phyloP scores from a whole-genome alignment of 1,284 basidiomycete genomes.

The Blastosporella zonata region DNA sequence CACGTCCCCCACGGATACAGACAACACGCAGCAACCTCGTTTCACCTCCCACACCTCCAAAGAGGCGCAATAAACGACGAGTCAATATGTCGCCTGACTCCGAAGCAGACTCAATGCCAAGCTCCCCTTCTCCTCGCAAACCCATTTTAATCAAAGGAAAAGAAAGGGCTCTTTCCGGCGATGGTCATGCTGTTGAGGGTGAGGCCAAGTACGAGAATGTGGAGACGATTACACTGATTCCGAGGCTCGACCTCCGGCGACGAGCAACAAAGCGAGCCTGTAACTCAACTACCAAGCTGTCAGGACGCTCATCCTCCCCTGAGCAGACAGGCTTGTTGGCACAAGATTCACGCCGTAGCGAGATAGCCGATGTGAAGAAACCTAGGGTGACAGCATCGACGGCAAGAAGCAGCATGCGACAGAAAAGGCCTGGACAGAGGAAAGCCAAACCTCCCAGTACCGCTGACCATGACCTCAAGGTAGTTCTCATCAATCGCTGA shows the following conservation, averaged over 20 bases:
- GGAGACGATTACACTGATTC: neutral
- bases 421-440: neutral
- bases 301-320: neutral
- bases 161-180: conserved; percentile 3
- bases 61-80: conserved; percentile 16
- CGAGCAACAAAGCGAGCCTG: neutral
- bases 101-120: conserved; percentile 28
- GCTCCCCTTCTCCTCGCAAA: conserved; percentile 34
- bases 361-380: neutral
- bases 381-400: neutral
- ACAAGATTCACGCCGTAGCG: neutral
- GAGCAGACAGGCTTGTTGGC: neutral
- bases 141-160: conserved; percentile 19
- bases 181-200: neutral
- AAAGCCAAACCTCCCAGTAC: conserved; percentile 7
- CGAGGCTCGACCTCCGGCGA: neutral
- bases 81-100: conserved; percentile 20
- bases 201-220: neutral
- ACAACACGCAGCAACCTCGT: conserved; percentile 16
- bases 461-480: conserved; percentile 23
- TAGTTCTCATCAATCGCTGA: conserved; percentile 17
- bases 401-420: neutral
- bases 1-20: conserved; percentile 16
- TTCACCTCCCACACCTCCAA: conserved; percentile 34
- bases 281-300: neutral